Percentiles rank a stretch among this genome's conserved stretches.
Conservation (phyloP, 257 asterid species). For the Cynanchum wilfordii region DNA sequence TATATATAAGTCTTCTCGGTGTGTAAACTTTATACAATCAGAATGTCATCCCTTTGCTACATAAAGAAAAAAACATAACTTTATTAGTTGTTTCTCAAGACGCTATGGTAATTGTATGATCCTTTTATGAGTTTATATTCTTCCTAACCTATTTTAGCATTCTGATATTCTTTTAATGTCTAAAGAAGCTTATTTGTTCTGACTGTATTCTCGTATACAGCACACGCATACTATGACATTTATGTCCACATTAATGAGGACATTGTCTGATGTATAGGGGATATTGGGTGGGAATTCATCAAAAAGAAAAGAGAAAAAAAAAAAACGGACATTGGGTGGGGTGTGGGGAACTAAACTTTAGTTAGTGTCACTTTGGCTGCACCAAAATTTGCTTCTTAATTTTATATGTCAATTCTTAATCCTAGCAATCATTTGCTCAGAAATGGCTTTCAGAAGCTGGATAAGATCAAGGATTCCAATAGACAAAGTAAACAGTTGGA, state of each 20-base stretch:
- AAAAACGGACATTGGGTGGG: too few species aligned
- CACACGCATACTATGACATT: background rate
- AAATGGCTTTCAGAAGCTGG: slow-evolving; percentile 95
- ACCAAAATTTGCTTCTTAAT: background rate
- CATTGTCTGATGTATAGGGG: background rate
- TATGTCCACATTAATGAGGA: background rate
- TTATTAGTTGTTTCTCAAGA: background rate
- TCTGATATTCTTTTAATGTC: background rate
- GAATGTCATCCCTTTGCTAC: background rate
- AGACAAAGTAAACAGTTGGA: slow-evolving; percentile 94
- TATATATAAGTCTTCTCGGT: background rate
- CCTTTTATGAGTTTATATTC: background rate
- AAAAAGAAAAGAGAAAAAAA: too few species aligned
- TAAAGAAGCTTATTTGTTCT: background rate
- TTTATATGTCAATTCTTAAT: background rate
- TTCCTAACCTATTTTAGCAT: background rate
- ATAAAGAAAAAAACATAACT: background rate
- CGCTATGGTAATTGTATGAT: background rate
- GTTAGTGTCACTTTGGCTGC: too few species aligned
- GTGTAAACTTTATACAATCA: background rate
- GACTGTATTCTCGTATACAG: background rate
- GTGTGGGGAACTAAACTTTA: background rate
- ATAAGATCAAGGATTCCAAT: slow-evolving; percentile 78
- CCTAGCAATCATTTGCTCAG: slow-evolving; percentile 25
- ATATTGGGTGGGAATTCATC: too few species aligned